These are phyloP conservation scores for Trichomonascaceae sp. DNA, from an alignment of 1,139 yeast species.

Conservation along the genomic window DNA sequence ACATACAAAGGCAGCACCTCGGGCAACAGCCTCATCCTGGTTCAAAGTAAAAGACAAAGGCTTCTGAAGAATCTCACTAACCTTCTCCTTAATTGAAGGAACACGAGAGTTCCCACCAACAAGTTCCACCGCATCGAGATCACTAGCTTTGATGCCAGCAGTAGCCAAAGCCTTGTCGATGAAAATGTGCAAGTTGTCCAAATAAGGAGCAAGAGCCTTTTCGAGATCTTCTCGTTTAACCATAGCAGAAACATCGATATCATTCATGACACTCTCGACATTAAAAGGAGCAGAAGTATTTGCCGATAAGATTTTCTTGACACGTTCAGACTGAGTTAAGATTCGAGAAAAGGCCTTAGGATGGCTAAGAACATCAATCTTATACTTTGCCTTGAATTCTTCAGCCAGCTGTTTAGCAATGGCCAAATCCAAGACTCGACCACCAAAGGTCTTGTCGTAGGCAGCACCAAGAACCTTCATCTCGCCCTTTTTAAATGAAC, in stretches of 20 bases:
- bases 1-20: constrained; percentile 98
- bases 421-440: constrained; percentile 91
- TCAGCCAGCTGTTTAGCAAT: constrained; percentile 93
- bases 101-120: constrained; percentile 99
- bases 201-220: constrained; percentile 76
- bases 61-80: constrained; percentile 78
- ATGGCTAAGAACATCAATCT: constrained; percentile 84
- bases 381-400: constrained; percentile 84
- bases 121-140: constrained; percentile 85
- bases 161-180: constrained; percentile 74
- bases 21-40: constrained; percentile 98
- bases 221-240: constrained; percentile 90
- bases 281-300: constrained; percentile 92
- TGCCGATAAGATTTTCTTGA: constrained; percentile 95
- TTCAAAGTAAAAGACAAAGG: constrained; percentile 89
- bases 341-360: constrained; percentile 96
- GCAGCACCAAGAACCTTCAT: constrained; percentile 88
- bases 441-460: constrained; percentile 95
- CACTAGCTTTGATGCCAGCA: constrained; percentile 66
- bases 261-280: constrained; percentile 95
- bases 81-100: constrained; percentile 80
- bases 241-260: constrained; percentile 88
- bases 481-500: constrained; percentile 93
- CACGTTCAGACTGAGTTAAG: constrained; percentile 80
- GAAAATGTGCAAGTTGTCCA: constrained; percentile 70